Evolutionary conservation across 2,329 filamentous ascomycete species (phyloP), one percentile per base, ranked within the genome.

Genomic region (Botryotinia convoluta): DNA sequence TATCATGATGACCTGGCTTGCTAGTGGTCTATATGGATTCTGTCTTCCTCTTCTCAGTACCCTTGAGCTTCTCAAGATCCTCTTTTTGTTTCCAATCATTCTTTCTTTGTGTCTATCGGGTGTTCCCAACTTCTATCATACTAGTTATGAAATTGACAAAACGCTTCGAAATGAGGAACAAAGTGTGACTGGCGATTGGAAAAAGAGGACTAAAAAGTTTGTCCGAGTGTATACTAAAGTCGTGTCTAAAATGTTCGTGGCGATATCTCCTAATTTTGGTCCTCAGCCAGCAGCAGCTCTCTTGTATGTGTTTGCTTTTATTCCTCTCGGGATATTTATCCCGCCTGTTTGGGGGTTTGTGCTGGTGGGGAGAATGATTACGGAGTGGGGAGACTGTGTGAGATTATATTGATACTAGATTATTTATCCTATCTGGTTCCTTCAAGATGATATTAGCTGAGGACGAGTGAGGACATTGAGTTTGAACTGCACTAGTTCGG

Each of bases 1-100:
- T 35, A 51, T 65, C 22, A 65, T 65, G 63, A 65, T 65, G 44
- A 26, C 63, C 5, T 65, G 44, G 63, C 44, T 48, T 48, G 44
- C 63, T 16, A 65, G 63, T 18, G 63, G 63, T 1, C 44, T 65
- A 16, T 65, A 65, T 32, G 44, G 32, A 18, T 65, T 65, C 29
- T 65, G 63, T 35, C 63, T 51, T 16, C 63, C 63, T 26, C 32
- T 65, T 1, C 26, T 65, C 14, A 65, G 44, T 51, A 65, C 63
- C 4, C 14, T 65, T 22, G 63, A 65, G 32, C 63, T 65, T n/a
- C 22, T 65, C 6, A 65, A 65, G 29, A 9, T 65, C 9, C 29
- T 65, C 12, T 65, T 65, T 35, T 48, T 65, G 3, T 65, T 51
- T 51, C 29, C 32, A n/a, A 2, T 10, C 20, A 20, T 65, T 65